phyloP scores from a whole-genome alignment of 495 filamentous ascomycete genomes.

The Penicillium diatomitis region DNA sequence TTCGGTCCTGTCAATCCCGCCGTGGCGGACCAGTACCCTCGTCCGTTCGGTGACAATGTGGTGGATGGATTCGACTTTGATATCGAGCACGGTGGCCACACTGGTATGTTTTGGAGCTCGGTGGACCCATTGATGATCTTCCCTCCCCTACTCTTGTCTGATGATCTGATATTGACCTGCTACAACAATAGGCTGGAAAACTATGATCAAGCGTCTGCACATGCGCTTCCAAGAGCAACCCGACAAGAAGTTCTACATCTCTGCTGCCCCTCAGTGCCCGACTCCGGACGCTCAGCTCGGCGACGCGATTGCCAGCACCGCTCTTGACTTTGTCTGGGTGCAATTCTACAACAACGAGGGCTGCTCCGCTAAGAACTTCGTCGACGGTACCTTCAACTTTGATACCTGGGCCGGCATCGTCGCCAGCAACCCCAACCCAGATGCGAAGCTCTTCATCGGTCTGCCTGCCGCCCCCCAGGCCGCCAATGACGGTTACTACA shows the following conservation, averaged over 20 bases:
- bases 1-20: slow-evolving; percentile 41
- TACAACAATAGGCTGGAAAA: slow-evolving; percentile 26
- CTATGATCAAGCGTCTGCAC: slow-evolving; percentile 45
- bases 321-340: slow-evolving; percentile 58
- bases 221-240: slow-evolving; percentile 34
- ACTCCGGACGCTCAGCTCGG: slow-evolving; percentile 50
- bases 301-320: slow-evolving; percentile 36
- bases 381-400: slow-evolving; percentile 50
- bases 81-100: slow-evolving; percentile 41
- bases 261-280: slow-evolving; percentile 55
- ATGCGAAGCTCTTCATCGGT: slow-evolving; percentile 57
- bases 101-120: slow-evolving; percentile 30
- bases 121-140: too few relatives aligned
- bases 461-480: slow-evolving; percentile 41
- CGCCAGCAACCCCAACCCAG: slow-evolving; percentile 42
- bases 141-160: too few relatives aligned
- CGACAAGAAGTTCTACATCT: slow-evolving; percentile 49
- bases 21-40: slow-evolving; percentile 19
- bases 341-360: slow-evolving; percentile 59
- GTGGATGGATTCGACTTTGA: slow-evolving; percentile 71
- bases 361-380: slow-evolving; percentile 45
- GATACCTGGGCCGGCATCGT: slow-evolving; percentile 57
- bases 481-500: slow-evolving; percentile 30
- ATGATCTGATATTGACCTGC: not conserved
- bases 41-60: slow-evolving; percentile 52